These are phyloP conservation scores for Cordyceps militaris DNA, from an alignment of 2,329 filamentous ascomycete genomes.

Conservation along the genomic window DNA sequence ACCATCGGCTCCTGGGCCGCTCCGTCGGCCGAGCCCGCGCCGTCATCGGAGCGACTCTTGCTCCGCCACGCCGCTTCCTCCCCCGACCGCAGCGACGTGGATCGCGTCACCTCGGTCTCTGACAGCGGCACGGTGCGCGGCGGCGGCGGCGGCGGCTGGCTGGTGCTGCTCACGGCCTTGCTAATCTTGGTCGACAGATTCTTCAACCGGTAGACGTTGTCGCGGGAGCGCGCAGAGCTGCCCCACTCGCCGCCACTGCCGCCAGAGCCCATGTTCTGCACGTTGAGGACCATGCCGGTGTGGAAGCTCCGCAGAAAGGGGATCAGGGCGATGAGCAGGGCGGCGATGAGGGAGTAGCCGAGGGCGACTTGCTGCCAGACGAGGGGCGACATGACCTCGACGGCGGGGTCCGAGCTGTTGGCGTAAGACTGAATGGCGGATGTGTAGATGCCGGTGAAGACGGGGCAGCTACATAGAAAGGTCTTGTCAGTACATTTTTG, in stretches of 20 bases:
- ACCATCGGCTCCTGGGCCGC: not conserved
- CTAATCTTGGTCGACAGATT: conserved; percentile 5
- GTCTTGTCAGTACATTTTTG: not conserved
- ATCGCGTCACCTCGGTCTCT: not conserved
- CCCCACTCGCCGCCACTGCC: not conserved
- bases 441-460: conserved; percentile 14
- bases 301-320: conserved; percentile 19
- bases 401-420: conserved; percentile 11
- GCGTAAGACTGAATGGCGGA: conserved; percentile 11
- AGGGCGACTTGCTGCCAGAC: conserved; percentile 18
- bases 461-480: not conserved
- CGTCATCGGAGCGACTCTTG: not conserved
- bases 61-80: not conserved
- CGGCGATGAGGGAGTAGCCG: conserved; percentile 18
- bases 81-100: not conserved
- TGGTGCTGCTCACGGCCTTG: not conserved
- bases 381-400: conserved; percentile 14
- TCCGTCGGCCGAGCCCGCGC: not conserved
- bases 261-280: conserved; percentile 4
- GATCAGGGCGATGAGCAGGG: conserved; percentile 18
- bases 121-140: not conserved
- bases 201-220: conserved; percentile 4
- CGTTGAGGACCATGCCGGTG: conserved; percentile 13
- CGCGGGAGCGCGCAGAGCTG: conserved; percentile 4
- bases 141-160: not conserved